Evolutionary conservation across 208 protist genomes (phyloP).

Genomic region (Leishmania turanica): DNA sequence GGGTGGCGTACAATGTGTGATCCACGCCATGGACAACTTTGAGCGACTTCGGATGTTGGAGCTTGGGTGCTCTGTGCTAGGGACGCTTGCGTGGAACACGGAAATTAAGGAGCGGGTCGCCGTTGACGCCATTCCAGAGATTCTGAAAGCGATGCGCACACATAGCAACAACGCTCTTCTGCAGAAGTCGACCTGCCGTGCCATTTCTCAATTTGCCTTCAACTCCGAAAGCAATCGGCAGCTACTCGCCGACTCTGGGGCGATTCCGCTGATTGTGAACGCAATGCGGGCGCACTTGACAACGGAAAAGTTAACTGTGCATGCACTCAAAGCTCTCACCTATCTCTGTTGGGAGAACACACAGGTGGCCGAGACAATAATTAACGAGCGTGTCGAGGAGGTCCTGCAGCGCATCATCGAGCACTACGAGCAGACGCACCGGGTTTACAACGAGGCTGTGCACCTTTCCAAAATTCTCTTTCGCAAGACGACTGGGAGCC

Average conservation of each 20-base stretch:
- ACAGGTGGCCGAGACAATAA: conserved; percentile 86
- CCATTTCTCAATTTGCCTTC: conserved; percentile 93
- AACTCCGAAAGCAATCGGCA: conserved; percentile 92
- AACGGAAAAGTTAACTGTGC: conserved; percentile 91
- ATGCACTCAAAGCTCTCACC: conserved; percentile 91
- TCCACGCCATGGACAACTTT: conserved; percentile 87
- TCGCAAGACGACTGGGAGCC: conserved; percentile 77
- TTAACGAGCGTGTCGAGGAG: conserved; percentile 73
- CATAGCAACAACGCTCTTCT: conserved; percentile 81
- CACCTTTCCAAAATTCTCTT: conserved; percentile 92
- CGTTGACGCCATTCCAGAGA: conserved; percentile 81
- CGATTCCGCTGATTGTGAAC: conserved; percentile 86
- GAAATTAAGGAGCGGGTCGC: conserved; percentile 90
- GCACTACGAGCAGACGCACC: conserved; percentile 62
- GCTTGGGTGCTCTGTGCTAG: conserved; percentile 90
- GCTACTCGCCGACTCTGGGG: conserved; percentile 80
- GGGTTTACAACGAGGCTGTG: conserved; percentile 85
- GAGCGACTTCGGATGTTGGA: conserved; percentile 91
- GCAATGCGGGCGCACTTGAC: conserved; percentile 82
- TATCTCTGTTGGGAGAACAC: conserved; percentile 93
- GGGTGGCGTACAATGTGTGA: conserved; percentile 86
- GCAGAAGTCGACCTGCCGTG: conserved; percentile 92
- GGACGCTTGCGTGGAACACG: conserved; percentile 92
- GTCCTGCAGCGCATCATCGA: conserved; percentile 77
- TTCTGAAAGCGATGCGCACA: conserved; percentile 84